Evolutionary conservation across 2,329 filamentous ascomycete species (phyloP).

Genomic region (Trichoderma koningii): DNA sequence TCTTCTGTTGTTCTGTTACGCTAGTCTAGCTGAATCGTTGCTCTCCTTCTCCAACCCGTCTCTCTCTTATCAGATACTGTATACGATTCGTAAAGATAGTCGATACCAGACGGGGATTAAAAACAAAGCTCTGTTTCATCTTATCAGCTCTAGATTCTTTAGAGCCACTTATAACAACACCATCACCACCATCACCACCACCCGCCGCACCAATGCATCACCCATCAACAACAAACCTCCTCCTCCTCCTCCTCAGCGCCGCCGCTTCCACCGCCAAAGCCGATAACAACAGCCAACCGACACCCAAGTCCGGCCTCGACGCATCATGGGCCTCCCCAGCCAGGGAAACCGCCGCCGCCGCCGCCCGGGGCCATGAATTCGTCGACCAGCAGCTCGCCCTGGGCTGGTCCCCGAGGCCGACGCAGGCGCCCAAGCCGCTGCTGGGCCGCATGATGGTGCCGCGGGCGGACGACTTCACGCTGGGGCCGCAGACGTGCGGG

Average conservation of each 20-base stretch:
- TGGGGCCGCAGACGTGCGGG: conserved; percentile 38
- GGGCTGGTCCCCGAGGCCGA: conserved; percentile 40
- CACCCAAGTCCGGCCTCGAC: conserved; percentile 31
- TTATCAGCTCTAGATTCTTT: not conserved
- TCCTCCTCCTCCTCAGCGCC: conserved; percentile 33
- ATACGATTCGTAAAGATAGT: not conserved
- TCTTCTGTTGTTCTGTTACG: not conserved
- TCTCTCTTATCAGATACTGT: not conserved
- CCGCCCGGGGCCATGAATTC: conserved; percentile 26
- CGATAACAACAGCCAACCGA: conserved; percentile 32
- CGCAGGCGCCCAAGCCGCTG: conserved; percentile 35
- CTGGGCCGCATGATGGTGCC: conserved; percentile 37
- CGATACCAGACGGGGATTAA: not conserved
- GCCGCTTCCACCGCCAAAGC: conserved; percentile 27
- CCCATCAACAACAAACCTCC: conserved; percentile 1
- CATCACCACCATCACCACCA: not conserved
- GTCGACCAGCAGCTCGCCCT: conserved; percentile 34
- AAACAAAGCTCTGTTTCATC: not conserved
- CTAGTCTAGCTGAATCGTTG: not conserved
- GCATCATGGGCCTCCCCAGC: conserved; percentile 37
- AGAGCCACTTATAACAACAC: not conserved
- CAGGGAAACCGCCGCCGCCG: conserved; percentile 33
- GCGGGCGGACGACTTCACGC: conserved; percentile 36
- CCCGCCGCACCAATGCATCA: conserved; percentile 20
- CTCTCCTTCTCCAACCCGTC: not conserved